phyloP scores from a whole-genome alignment of 2,329 filamentous ascomycete species.

The Aschersonia sp. region DNA sequence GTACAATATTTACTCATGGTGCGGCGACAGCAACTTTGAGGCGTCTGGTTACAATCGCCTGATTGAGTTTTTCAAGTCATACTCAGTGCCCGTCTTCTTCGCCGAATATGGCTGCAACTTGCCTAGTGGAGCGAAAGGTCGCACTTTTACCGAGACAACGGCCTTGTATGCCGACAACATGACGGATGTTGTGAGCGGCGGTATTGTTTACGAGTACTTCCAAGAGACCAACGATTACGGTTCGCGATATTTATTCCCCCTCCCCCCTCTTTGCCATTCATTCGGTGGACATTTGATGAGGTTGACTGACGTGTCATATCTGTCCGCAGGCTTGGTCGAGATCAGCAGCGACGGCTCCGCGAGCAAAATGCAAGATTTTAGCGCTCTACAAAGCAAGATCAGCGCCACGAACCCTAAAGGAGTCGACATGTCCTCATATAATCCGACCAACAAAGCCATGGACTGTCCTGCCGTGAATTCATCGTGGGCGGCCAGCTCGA shows the following conservation, averaged over 20 bases:
- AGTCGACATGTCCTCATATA: constrained; percentile 56
- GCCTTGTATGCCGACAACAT: constrained; percentile 71
- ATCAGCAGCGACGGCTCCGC: constrained; percentile 39
- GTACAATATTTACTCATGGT: constrained; percentile 99
- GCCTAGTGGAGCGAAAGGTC: constrained; percentile 44
- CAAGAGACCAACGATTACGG: constrained; percentile 83
- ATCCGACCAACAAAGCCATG: constrained; percentile 56
- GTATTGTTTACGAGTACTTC: constrained; percentile 99
- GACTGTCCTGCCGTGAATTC: constrained; percentile 53
- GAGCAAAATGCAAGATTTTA: constrained; percentile 60
- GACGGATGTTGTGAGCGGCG: constrained; percentile 80
- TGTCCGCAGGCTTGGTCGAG: constrained; percentile 45
- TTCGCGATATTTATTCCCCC: constrained; percentile 17
- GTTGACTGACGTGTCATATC: neutral
- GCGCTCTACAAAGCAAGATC: constrained; percentile 55
- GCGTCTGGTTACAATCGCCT: constrained; percentile 70
- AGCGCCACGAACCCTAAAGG: constrained; percentile 50
- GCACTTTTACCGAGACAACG: constrained; percentile 73
- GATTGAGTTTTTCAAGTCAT: constrained; percentile 74
- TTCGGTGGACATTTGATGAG: neutral
- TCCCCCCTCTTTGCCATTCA: neutral
- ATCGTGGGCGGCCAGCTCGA: constrained; percentile 50
- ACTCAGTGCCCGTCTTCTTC: constrained; percentile 93
- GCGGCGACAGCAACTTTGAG: constrained; percentile 65
- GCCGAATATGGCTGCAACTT: constrained; percentile 96